A percentile compares a stretch with the other conserved stretches of the same genome.
phyloP scores from a whole-genome alignment of 768 basidiomycete genomes.

The Collybia sordida region DNA sequence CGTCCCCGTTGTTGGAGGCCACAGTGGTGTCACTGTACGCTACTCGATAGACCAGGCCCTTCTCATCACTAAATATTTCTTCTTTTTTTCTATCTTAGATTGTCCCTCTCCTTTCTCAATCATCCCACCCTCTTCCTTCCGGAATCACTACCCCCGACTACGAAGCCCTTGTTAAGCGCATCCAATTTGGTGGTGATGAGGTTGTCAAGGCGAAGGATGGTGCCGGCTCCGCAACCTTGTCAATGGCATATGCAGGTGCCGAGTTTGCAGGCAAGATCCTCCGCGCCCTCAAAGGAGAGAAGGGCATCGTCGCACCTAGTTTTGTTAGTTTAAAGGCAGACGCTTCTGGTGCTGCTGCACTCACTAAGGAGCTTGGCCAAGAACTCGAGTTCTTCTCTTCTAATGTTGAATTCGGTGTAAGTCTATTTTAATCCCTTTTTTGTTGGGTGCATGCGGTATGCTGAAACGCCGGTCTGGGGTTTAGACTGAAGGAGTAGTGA shows the following conservation, averaged over 20 bases:
- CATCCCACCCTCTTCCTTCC: conserved; percentile 74
- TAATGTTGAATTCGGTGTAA: conserved; percentile 84
- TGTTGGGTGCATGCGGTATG: neutral
- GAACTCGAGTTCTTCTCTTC: conserved; percentile 88
- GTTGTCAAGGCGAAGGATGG: conserved; percentile 98
- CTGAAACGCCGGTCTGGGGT: conserved; percentile 7
- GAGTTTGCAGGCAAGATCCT: conserved; percentile 85
- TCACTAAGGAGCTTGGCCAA: conserved; percentile 75
- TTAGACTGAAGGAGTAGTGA: conserved; percentile 80
- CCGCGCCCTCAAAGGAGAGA: conserved; percentile 84
- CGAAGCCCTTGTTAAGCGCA: conserved; percentile 73
- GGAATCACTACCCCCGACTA: conserved; percentile 43
- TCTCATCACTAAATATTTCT: neutral
- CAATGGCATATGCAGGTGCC: conserved; percentile 94
- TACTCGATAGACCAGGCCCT: neutral
- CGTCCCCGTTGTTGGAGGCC: conserved; percentile 93
- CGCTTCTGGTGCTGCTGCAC: conserved; percentile 63
- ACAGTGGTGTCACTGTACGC: conserved; percentile 86
- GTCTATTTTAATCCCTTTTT: conserved; percentile 16
- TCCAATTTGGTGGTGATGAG: conserved; percentile 96
- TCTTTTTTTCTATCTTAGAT: conserved; percentile 50
- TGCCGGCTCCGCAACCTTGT: conserved; percentile 92
- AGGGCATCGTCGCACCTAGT: conserved; percentile 80
- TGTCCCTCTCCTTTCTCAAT: conserved; percentile 91
- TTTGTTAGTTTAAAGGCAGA: conserved; percentile 83